A percentile compares a stretch with the other conserved stretches of the same genome.
Conservation (phyloP, 2,329 filamentous ascomycete genomes). For the Tolypocladium inflatum region DNA sequence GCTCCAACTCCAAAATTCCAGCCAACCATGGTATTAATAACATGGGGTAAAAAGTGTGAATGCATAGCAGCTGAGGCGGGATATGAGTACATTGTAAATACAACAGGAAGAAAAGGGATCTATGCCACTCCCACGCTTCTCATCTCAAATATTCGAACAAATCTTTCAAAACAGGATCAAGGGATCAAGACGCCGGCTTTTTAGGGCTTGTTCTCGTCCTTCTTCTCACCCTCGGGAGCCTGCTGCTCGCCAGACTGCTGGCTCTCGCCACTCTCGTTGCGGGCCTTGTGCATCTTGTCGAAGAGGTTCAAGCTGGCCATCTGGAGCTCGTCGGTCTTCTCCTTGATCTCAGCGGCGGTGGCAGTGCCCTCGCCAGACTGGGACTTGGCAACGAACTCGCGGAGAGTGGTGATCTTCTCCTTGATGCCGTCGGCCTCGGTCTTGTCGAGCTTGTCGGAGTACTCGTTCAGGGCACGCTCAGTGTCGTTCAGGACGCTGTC, state of each 20-base stretch:
- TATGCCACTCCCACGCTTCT: slow-evolving; percentile 23
- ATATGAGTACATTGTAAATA: slow-evolving; percentile 46
- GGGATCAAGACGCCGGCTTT: slow-evolving; percentile 12
- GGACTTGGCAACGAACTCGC: slow-evolving; percentile 88
- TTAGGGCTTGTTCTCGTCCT: slow-evolving; percentile 63
- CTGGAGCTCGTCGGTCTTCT: slow-evolving; percentile 97
- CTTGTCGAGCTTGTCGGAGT: slow-evolving; percentile 94
- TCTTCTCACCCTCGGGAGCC: slow-evolving; percentile 63
- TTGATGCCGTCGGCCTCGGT: slow-evolving; percentile 83
- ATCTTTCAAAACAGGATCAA: slow-evolving; percentile 10
- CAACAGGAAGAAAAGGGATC: slow-evolving; percentile 23
- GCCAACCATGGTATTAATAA: slow-evolving; percentile 36
- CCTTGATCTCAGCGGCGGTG: slow-evolving; percentile 90
- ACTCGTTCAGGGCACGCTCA: slow-evolving; percentile 96
- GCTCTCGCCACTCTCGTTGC: slow-evolving; percentile 51
- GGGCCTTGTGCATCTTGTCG: slow-evolving; percentile 99
- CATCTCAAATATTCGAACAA: slow-evolving; percentile 19
- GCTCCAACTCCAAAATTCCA: slow-evolving; percentile 39
- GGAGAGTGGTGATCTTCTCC: slow-evolving; percentile 82
- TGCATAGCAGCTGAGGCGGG: slow-evolving; percentile 24
- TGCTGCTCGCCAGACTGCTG: slow-evolving; percentile 40
- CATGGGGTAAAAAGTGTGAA: slow-evolving; percentile 33
- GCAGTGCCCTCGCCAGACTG: slow-evolving; percentile 82
- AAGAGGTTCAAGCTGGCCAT: slow-evolving; percentile 92
- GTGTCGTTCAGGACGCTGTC: slow-evolving; percentile 96